Conservation (phyloP, 768 basidiomycete species). For the Auriscalpium vulgare region DNA sequence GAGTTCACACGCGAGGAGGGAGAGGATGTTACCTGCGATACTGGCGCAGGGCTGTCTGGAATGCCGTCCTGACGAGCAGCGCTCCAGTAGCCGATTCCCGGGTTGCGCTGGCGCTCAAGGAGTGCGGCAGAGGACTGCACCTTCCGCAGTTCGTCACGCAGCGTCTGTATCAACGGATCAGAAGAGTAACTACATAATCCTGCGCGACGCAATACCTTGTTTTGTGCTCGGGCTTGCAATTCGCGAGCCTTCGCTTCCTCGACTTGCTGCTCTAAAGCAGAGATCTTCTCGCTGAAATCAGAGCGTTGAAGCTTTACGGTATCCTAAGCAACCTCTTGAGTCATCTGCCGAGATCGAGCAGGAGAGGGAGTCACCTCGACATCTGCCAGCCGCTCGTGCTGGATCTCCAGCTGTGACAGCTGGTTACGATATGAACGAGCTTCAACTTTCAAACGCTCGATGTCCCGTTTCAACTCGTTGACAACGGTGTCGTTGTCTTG, state of each 20-base stretch:
- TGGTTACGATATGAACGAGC: slow-evolving; percentile 41
- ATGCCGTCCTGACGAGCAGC: slow-evolving; percentile 32
- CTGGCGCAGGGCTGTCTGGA: slow-evolving; percentile 20
- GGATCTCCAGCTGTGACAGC: slow-evolving; percentile 45
- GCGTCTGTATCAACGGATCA: slow-evolving; percentile 40
- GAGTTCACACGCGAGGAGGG: slow-evolving; percentile 26
- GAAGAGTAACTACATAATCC: neutral
- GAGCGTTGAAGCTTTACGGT: slow-evolving; percentile 35
- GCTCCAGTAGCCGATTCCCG: slow-evolving; percentile 91
- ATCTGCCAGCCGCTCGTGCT: slow-evolving; percentile 43
- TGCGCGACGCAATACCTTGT: slow-evolving; percentile 51
- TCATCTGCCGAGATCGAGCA: neutral
- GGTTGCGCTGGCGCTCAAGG: slow-evolving; percentile 84
- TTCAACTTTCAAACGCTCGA: slow-evolving; percentile 44
- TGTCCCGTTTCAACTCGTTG: slow-evolving; percentile 43
- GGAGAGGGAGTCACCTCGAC: slow-evolving; percentile 46
- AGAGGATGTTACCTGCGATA: slow-evolving; percentile 33
- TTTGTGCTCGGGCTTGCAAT: slow-evolving; percentile 58
- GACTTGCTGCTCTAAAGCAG: slow-evolving; percentile 52
- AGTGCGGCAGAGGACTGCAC: slow-evolving; percentile 89
- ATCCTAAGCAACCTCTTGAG: slow-evolving; percentile 25
- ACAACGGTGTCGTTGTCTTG: slow-evolving; percentile 51
- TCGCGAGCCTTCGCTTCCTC: slow-evolving; percentile 72
- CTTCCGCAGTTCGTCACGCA: slow-evolving; percentile 92
- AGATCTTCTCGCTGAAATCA: slow-evolving; percentile 42